phyloP scores from a whole-genome alignment of 345 rosid species.

The Gossypium bickii region DNA sequence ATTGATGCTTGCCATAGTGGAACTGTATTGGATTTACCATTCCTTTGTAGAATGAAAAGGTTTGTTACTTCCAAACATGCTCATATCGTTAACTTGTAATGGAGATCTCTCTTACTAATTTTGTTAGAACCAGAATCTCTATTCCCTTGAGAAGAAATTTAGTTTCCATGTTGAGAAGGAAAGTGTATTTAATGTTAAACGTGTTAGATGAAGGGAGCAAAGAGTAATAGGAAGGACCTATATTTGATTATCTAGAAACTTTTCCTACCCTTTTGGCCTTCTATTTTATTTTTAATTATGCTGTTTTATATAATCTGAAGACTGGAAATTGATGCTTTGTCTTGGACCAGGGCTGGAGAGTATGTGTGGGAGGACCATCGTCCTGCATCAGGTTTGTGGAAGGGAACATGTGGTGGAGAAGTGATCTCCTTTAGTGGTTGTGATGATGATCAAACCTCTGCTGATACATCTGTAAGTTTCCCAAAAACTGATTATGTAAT shows the following conservation, averaged over 20 bases:
- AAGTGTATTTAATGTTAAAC: not conserved
- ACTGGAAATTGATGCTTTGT: not conserved
- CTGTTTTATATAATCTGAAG: not conserved
- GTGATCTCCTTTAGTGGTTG: conserved; percentile 82
- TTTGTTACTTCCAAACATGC: conserved; percentile 10
- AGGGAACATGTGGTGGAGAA: conserved; percentile 92
- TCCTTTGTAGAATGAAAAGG: conserved; percentile 83
- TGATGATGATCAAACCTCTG: conserved; percentile 87
- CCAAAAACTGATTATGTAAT: not conserved
- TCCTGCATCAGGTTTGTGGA: conserved; percentile 75
- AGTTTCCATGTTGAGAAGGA: not conserved
- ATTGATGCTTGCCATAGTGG: conserved; percentile 91
- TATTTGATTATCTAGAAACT: not conserved
- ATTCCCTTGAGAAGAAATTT: not conserved
- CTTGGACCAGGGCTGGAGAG: conserved; percentile 49
- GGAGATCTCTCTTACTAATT: not conserved
- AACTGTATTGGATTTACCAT: conserved; percentile 77
- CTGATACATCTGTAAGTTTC: conserved; percentile 74
- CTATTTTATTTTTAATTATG: not conserved
- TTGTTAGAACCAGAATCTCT: not conserved
- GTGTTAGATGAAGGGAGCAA: not conserved
- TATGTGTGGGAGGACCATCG: conserved; percentile 50
- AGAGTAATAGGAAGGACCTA: not conserved
- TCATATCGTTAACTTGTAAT: not conserved
- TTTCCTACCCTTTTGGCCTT: not conserved